Conservation (phyloP, 23 red algal species). For the Gracilaria domingensis region DNA sequence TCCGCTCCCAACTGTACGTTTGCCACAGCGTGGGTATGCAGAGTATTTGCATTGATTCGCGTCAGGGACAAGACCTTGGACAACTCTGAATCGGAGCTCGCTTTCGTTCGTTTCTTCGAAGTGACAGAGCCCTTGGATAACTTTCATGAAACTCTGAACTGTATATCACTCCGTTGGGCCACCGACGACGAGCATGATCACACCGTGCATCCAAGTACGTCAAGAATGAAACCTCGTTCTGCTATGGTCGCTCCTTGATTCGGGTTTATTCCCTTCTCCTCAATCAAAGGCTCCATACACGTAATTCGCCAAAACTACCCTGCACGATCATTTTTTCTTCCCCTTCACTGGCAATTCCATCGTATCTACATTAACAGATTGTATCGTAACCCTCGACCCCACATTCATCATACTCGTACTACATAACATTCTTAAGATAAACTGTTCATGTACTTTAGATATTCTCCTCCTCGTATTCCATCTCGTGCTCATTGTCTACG, state of each 20-base stretch:
- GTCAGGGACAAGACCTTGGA: neutral
- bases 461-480: neutral
- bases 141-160: slow-evolving; percentile 18
- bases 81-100: neutral
- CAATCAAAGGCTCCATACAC: slow-evolving; percentile 3
- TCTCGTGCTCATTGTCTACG: neutral
- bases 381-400: neutral
- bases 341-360: neutral
- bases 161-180: neutral
- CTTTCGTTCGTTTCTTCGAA: slow-evolving; percentile 37
- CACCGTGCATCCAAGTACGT: neutral
- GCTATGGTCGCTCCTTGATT: neutral
- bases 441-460: neutral
- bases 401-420: neutral
- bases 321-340: neutral
- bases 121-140: slow-evolving; percentile 3
- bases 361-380: slow-evolving; percentile 15
- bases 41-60: neutral
- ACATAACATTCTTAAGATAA: neutral
- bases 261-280: neutral
- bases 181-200: slow-evolving; percentile 2
- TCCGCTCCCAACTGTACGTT: neutral
- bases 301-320: slow-evolving; percentile 19
- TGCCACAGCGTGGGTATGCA: neutral
- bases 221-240: neutral